Conservation (phyloP, 139 green algal genomes). For the Nannochloris sp. region DNA sequence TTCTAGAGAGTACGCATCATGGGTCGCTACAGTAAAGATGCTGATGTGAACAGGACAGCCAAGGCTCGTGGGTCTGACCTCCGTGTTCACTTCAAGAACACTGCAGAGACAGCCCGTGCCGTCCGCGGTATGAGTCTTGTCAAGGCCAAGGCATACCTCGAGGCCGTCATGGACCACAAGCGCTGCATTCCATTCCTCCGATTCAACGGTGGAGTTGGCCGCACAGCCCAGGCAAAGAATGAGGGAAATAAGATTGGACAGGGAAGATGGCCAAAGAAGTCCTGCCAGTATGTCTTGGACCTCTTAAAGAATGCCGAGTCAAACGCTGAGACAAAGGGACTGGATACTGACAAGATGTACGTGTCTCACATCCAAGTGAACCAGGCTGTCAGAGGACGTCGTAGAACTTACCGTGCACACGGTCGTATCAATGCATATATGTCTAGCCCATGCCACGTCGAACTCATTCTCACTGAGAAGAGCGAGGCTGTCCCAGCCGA, state of each 20-base stretch:
- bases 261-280: constrained; percentile 97
- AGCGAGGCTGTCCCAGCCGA: constrained; percentile 58
- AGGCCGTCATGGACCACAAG: constrained; percentile 90
- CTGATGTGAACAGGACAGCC: constrained; percentile 9
- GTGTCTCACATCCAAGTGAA: constrained; percentile 98
- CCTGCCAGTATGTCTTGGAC: constrained; percentile 81
- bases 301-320: constrained; percentile 98
- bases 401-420: constrained; percentile 95
- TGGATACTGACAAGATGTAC: constrained; percentile 85
- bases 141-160: constrained; percentile 94
- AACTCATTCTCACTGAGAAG: constrained; percentile 92
- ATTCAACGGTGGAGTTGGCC: constrained; percentile 76
- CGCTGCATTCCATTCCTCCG: constrained; percentile 89
- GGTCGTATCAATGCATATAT: constrained; percentile 98
- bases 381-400: constrained; percentile 84
- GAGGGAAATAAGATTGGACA: constrained; percentile 68
- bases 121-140: constrained; percentile 75
- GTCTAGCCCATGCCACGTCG: constrained; percentile 93
- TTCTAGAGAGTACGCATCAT: not conserved
- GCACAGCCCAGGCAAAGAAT: constrained; percentile 64
- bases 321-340: constrained; percentile 97
- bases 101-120: constrained; percentile 76
- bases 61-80: constrained; percentile 77
- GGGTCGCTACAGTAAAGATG: constrained; percentile 11
- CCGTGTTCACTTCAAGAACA: constrained; percentile 98